Evolutionary conservation across 768 basidiomycete genomes (phyloP).

Genomic region (Leccinum longicurvipes): DNA sequence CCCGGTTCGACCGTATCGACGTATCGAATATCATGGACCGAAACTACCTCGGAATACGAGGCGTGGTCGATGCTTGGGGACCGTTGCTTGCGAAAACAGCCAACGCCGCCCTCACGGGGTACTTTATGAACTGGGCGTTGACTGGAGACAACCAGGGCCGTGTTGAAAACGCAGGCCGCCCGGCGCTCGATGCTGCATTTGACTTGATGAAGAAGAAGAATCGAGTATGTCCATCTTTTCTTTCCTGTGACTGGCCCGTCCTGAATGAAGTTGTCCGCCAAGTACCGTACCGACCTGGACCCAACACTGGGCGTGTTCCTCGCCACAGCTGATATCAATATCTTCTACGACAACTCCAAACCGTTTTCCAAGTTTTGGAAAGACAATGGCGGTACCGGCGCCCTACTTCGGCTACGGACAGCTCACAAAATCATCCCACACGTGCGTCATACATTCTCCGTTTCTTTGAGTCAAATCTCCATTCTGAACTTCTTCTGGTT

Average conservation of each 20-base stretch:
- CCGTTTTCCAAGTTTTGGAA: constrained; percentile 34
- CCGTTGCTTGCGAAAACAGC: constrained; percentile 32
- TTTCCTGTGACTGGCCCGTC: background rate
- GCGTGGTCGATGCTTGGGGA: constrained; percentile 35
- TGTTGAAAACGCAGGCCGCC: constrained; percentile 7
- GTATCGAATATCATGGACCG: constrained; percentile 38
- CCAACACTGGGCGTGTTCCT: constrained; percentile 1
- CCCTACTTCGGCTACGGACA: constrained; percentile 23
- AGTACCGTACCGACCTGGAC: constrained; percentile 11
- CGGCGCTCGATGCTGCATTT: background rate
- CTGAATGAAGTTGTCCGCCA: background rate
- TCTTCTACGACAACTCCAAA: constrained; percentile 40
- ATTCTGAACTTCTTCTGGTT: background rate
- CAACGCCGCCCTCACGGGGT: constrained; percentile 37
- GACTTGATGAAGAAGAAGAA: constrained; percentile 11
- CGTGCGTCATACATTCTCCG: constrained; percentile 24
- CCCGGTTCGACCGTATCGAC: constrained; percentile 43
- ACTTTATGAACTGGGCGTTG: constrained; percentile 47
- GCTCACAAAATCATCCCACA: constrained; percentile 38
- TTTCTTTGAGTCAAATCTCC: background rate
- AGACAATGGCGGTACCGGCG: constrained; percentile 16
- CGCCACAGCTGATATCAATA: constrained; percentile 14
- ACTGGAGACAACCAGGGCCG: background rate
- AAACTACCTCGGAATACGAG: constrained; percentile 29
- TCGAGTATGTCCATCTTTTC: constrained; percentile 11